Conservation (phyloP, 2,329 filamentous ascomycete genomes). For the Aspergillus luchuensis region DNA sequence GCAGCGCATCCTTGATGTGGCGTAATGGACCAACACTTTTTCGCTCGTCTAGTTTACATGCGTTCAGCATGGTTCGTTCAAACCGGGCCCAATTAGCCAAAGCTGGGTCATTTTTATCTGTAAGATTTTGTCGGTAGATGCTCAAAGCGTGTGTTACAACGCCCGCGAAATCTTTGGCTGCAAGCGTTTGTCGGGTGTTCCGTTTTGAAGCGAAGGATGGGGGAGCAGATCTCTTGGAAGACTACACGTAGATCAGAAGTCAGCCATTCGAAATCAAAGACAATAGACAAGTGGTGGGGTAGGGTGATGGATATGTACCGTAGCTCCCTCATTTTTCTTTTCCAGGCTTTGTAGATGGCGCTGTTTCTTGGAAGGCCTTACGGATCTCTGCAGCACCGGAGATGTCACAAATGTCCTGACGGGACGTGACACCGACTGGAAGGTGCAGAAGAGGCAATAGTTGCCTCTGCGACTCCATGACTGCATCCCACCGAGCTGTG, state of each 20-base stretch:
- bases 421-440: slow-evolving; percentile 35
- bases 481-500: slow-evolving; percentile 40
- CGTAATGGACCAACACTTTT: slow-evolving; percentile 25
- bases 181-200: slow-evolving; percentile 13
- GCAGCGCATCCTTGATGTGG: slow-evolving; percentile 46
- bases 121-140: slow-evolving; percentile 22
- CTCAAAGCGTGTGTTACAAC: slow-evolving; percentile 33
- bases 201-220: not conserved
- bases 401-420: slow-evolving; percentile 35
- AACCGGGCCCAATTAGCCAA: slow-evolving; percentile 33
- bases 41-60: slow-evolving; percentile 30
- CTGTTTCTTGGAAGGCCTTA: slow-evolving; percentile 3
- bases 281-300: too few relatives aligned
- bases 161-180: slow-evolving; percentile 29
- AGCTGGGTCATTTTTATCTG: slow-evolving; percentile 17
- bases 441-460: slow-evolving; percentile 46
- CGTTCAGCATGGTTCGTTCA: slow-evolving; percentile 34
- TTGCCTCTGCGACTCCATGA: slow-evolving; percentile 38
- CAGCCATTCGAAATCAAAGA: not conserved
- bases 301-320: too few relatives aligned
- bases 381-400: slow-evolving; percentile 21
- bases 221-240: not conserved
- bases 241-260: too few relatives aligned
- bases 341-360: too few relatives aligned
- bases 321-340: too few relatives aligned